Evolutionary conservation across 2,329 filamentous ascomycete species (phyloP), one percentile per base, ranked within the genome.

Genomic region (Penicillium crustosum): DNA sequence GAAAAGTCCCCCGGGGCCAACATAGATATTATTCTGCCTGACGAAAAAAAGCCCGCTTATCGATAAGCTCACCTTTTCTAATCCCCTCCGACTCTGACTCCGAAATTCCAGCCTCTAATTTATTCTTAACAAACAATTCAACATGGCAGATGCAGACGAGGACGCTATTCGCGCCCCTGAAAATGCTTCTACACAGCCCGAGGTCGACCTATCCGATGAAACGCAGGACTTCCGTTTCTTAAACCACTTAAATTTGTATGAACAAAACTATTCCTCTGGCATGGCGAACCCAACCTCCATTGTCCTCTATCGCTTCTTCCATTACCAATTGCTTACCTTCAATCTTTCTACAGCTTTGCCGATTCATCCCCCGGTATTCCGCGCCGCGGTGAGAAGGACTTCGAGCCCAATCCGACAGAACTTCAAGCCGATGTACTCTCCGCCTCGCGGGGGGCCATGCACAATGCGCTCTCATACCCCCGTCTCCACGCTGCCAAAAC

Each of bases 351-450:
- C 54, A 76, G 74, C 33, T 63, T 74, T 43, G 65, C 73, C 48
- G 73, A 75, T 39, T 60, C 68, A 29, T 66, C 74, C 57, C 61
- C 73, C 17, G 66, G 86, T 66, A 83, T 93, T 12, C 91, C 96
- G 36, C 92, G 93, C 64, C 91, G 92, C 62, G 94, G 94, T 60
- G 92, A 96, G 73, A 99, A 99, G 75, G 94, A 99, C 78, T 99
- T 97, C 73, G 94, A 97, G 77, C 88, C 90, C 29, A 92, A 97
- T 76, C 90, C 90, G 48, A 97, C 94, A 2, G 84, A 85, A 33
- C 86, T 90, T 33, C 94, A 99, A 75, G 86, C 88, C 63, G 82
- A 84, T 56, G 85, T 88, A 9, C 86, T 99, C 51, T 89, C 91
- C 69, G 85, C 89, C 47, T 96, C 91, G 61, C 87, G 93, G 54